Evolutionary conservation across 768 basidiomycete genomes (phyloP).

Genomic region (Lentinula edodes): DNA sequence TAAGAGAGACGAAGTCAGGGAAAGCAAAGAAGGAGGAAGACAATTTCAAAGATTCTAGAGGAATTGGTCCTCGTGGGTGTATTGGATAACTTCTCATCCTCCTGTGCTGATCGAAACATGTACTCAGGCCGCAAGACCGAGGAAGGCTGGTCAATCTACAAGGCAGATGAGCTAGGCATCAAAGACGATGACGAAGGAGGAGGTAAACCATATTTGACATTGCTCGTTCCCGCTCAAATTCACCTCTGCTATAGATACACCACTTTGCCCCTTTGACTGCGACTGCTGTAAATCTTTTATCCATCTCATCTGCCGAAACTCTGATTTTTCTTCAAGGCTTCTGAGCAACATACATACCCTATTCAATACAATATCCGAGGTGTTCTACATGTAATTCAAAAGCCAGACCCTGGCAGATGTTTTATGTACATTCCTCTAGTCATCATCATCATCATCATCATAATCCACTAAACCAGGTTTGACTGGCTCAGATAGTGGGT

Average conservation of each 20-base stretch:
- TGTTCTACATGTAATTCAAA: not conserved
- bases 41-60: constrained; percentile 71
- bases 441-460: constrained; percentile 55
- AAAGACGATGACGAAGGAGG: constrained; percentile 58
- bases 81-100: not conserved
- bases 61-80: constrained; percentile 60
- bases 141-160: constrained; percentile 76
- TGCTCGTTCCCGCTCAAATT: constrained; percentile 15
- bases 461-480: constrained; percentile 44
- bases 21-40: constrained; percentile 29
- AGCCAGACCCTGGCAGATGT: not conserved
- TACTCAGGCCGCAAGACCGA: constrained; percentile 67
- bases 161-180: constrained; percentile 79
- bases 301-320: constrained; percentile 15
- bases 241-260: constrained; percentile 51
- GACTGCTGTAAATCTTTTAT: constrained; percentile 61
- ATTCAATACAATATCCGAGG: not conserved
- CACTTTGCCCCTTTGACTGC: constrained; percentile 86
- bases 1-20: constrained; percentile 21
- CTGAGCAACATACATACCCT: not conserved
- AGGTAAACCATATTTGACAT: constrained; percentile 39
- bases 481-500: constrained; percentile 34
- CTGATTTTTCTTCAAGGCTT: constrained; percentile 12
- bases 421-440: constrained; percentile 12
- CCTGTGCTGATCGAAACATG: constrained; percentile 9